Evolutionary conservation across 108 stramenopile genomes (phyloP), one percentile per base, ranked within the genome.

Genomic region (Fragilaria radians): DNA sequence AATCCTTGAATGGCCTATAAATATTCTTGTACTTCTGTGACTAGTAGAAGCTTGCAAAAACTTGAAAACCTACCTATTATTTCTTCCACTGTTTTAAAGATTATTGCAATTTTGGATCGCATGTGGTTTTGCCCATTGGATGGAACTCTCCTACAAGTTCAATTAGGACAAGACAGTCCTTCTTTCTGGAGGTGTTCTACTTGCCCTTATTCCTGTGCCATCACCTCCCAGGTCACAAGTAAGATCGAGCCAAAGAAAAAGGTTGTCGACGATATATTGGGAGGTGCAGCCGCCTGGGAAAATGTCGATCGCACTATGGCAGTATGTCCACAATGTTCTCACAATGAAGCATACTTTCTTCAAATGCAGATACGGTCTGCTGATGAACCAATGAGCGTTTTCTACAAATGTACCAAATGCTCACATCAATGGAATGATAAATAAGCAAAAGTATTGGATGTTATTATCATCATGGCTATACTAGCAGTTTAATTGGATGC

Each of bases 351-450:
- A 0, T 99, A 96, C 76, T 99, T 97, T 82, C 93, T 98, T 92
- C 96, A 97, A 70, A 95, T 97, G 66, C 96, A 99, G 67, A 96
- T 97, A 57, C 83, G 98, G 29, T 90, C 82, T 56, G 95, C 95
- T 0, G 95, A 96, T 70, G 94, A 96, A 73, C 96, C 98, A 32
- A 96, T 95, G 93, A 97, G 95, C 48, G 79, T 89, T 22, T 99
- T 99, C 65, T 97, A 97, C 79, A 97, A 95, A 63, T 98, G 97
- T 71, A 76, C 73, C 47, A 82, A 81, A 55, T 96, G 93, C 59
- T 73, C 67, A 29, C 61, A 85, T 59, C 91, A 91, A 59, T 96
- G 95, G 95, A 94, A 89, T 71, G 88, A 93, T 57, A 91, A 92
- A 69, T 93, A 82, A 71, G 7, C 42, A 14, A 42, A 42, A 42